A percentile compares a stretch with the other conserved stretches of the same genome.
Conservation (phyloP, 768 basidiomycete genomes). For the Daedaleopsis nitida region DNA sequence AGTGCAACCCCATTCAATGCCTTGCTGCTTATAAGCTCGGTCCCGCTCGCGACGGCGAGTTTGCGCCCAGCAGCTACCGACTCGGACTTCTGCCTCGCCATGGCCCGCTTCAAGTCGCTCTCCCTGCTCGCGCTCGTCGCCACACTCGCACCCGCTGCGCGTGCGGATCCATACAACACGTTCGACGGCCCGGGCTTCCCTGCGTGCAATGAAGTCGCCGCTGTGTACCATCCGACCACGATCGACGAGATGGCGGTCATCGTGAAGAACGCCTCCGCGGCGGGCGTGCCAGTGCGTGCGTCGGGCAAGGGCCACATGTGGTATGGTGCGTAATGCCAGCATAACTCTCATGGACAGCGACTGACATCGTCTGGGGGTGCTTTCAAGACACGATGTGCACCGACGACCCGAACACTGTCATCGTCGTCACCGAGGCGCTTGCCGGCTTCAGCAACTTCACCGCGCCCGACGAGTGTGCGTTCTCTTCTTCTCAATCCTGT, state of each 20-base stretch:
- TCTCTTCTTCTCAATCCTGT: too few relatives aligned
- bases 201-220: neutral
- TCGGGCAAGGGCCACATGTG: neutral
- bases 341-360: too few relatives aligned
- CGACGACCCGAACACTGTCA: neutral
- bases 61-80: too few relatives aligned
- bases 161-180: neutral
- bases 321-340: neutral
- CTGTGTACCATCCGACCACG: neutral
- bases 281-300: neutral
- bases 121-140: neutral
- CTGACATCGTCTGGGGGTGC: too few relatives aligned
- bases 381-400: neutral
- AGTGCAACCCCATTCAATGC: too few relatives aligned
- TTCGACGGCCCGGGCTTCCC: neutral
- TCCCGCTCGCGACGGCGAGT: too few relatives aligned
- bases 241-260: neutral
- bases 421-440: neutral
- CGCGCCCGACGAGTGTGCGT: neutral
- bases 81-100: neutral
- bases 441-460: neutral
- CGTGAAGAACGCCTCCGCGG: neutral
- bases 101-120: neutral
- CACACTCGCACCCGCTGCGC: too few relatives aligned
- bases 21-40: too few relatives aligned